Percentiles rank a stretch among this genome's conserved stretches.
Evolutionary conservation across 169 alveolate genomes (phyloP).

Genomic region (Cardiosporidium cionae): DNA sequence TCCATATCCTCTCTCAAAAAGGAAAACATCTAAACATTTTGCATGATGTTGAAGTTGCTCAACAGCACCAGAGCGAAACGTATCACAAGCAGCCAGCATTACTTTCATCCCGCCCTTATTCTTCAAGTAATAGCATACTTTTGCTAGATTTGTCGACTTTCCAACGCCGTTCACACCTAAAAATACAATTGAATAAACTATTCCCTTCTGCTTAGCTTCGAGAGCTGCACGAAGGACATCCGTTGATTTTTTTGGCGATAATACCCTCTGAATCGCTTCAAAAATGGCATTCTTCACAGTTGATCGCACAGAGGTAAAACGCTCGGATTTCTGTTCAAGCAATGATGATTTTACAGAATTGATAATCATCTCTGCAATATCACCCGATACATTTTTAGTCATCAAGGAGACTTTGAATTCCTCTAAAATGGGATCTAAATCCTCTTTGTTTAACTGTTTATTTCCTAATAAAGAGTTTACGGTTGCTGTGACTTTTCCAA

Average conservation of each 20-base stretch:
- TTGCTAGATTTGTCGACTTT: conserved; percentile 97
- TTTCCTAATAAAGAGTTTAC: conserved; percentile 20
- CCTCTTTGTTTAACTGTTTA: conserved; percentile 23
- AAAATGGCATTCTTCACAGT: conserved; percentile 40
- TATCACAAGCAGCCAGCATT: conserved; percentile 98
- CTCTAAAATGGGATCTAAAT: conserved; percentile 16
- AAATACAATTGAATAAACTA: conserved; percentile 40
- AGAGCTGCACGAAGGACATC: conserved; percentile 34
- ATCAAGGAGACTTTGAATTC: conserved; percentile 4
- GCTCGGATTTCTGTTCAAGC: conserved; percentile 32
- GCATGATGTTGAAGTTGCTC: conserved; percentile 97
- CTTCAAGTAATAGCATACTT: conserved; percentile 88
- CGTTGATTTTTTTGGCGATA: conserved; percentile 48
- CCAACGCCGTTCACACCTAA: conserved; percentile 99
- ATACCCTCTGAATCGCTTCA: conserved; percentile 32
- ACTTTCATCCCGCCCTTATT: conserved; percentile 82
- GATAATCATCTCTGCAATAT: conserved; percentile 36
- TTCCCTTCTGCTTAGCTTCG: conserved; percentile 28
- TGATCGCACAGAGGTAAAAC: conserved; percentile 36
- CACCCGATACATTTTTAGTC: conserved; percentile 44
- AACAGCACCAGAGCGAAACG: conserved; percentile 99
- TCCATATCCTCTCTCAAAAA: conserved; percentile 97
- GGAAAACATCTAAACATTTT: conserved; percentile 81
- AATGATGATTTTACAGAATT: conserved; percentile 19
- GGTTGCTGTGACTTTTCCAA: too few relatives aligned